Evolutionary conservation across 331 rosid species (phyloP).

Genomic region (Quercus tomentella): DNA sequence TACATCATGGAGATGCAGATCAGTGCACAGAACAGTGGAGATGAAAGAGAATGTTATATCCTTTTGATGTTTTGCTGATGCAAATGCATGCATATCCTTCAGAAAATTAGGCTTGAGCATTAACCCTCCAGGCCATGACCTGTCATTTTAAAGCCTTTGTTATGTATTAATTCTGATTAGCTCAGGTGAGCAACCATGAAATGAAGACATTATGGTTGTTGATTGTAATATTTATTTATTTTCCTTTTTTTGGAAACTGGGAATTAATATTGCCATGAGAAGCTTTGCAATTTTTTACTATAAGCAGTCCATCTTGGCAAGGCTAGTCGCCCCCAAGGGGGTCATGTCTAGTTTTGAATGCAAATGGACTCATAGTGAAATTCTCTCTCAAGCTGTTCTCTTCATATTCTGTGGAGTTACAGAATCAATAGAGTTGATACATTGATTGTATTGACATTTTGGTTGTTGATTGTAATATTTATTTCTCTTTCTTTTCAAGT

Average conservation of each 20-base stretch:
- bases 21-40: constrained; percentile 23
- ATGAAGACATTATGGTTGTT: background rate
- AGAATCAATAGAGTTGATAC: constrained; percentile 29
- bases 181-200: background rate
- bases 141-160: background rate
- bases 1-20: constrained; percentile 32
- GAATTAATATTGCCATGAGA: background rate
- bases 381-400: constrained; percentile 25
- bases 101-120: background rate
- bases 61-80: background rate
- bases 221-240: background rate
- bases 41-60: constrained; percentile 28
- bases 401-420: constrained; percentile 8
- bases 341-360: constrained; percentile 46
- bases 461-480: background rate
- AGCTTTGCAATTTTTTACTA: background rate
- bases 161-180: background rate
- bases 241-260: background rate
- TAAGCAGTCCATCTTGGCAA: constrained; percentile 52
- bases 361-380: constrained; percentile 35
- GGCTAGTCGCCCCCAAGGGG: constrained; percentile 31
- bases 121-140: background rate
- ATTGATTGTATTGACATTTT: background rate
- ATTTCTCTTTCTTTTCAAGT: background rate
- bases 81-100: background rate